A percentile compares a stretch with the other conserved stretches of the same genome.
phyloP scores from a whole-genome alignment of 1,284 basidiomycete genomes.

The Bjerkandera adusta region DNA sequence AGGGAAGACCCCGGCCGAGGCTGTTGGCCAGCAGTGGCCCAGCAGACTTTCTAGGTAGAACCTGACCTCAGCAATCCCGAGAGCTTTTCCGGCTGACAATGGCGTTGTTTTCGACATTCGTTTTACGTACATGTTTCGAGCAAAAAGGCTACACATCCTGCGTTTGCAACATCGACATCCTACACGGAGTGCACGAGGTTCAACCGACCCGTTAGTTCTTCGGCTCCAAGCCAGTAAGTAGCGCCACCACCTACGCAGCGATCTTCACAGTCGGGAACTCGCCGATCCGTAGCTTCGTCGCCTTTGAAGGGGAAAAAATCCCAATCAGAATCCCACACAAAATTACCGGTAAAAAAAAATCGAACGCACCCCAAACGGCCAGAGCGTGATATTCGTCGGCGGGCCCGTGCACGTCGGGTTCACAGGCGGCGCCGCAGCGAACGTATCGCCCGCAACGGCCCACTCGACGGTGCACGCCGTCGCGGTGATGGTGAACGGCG shows the following conservation, averaged over 20 bases:
- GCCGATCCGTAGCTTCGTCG: constrained; percentile 52
- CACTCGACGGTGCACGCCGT: constrained; percentile 51
- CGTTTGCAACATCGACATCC: not conserved
- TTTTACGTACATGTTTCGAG: not conserved
- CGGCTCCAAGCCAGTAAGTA: too few relatives aligned
- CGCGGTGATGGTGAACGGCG: constrained; percentile 49
- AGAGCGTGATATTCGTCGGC: constrained; percentile 43
- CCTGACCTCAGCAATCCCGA: too few relatives aligned
- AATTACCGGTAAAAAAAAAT: not conserved
- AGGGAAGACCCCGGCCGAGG: too few relatives aligned
- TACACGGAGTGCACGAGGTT: not conserved
- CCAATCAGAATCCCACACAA: constrained; percentile 3
- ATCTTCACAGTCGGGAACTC: constrained; percentile 43
- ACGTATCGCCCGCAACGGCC: constrained; percentile 47
- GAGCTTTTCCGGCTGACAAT: too few relatives aligned
- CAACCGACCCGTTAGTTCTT: not conserved
- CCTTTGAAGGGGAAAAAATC: constrained; percentile 30
- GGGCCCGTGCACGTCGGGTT: constrained; percentile 43
- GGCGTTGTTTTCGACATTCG: too few relatives aligned
- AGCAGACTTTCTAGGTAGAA: too few relatives aligned
- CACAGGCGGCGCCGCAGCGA: constrained; percentile 47
- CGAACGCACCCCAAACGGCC: constrained; percentile 51
- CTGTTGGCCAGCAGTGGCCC: too few relatives aligned
- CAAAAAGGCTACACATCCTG: not conserved
- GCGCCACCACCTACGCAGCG: not conserved